Percentiles rank a stretch among this genome's conserved stretches.
phyloP scores from a whole-genome alignment of 2,329 filamentous ascomycete species.

The Botryosphaeria dothidea region DNA sequence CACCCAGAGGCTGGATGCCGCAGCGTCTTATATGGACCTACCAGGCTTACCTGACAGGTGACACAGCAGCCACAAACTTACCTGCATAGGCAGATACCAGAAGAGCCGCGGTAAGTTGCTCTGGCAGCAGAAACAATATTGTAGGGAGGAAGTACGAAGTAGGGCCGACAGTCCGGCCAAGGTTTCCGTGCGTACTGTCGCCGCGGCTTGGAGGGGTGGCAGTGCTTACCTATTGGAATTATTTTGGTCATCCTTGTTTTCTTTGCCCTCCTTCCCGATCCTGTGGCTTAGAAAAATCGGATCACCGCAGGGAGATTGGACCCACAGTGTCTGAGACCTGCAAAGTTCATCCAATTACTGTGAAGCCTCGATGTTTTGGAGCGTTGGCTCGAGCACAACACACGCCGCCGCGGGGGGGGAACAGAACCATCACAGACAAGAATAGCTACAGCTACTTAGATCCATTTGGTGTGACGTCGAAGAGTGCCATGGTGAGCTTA shows the following conservation, averaged over 20 bases:
- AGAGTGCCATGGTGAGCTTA: no score
- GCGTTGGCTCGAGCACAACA: neutral
- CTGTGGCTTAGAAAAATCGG: neutral
- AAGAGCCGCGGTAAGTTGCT: neutral
- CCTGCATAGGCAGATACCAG: neutral
- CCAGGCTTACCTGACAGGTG: neutral
- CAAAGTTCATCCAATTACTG: neutral
- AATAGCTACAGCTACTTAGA: no score
- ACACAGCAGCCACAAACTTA: neutral
- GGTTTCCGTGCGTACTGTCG: neutral
- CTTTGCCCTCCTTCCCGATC: neutral
- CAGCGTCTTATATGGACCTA: neutral
- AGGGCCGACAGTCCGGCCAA: neutral
- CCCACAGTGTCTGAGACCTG: neutral
- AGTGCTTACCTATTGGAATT: neutral
- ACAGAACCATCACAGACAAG: neutral
- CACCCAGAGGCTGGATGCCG: neutral
- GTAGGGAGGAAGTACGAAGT: neutral
- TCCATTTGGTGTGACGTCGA: no score
- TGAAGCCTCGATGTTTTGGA: neutral
- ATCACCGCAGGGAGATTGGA: neutral
- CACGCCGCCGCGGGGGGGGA: neutral
- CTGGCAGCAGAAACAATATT: neutral
- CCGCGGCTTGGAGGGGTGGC: neutral
- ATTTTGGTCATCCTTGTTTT: neutral